Conservation (phyloP, 441 rosid species). For the Raphanus hybrid region DNA sequence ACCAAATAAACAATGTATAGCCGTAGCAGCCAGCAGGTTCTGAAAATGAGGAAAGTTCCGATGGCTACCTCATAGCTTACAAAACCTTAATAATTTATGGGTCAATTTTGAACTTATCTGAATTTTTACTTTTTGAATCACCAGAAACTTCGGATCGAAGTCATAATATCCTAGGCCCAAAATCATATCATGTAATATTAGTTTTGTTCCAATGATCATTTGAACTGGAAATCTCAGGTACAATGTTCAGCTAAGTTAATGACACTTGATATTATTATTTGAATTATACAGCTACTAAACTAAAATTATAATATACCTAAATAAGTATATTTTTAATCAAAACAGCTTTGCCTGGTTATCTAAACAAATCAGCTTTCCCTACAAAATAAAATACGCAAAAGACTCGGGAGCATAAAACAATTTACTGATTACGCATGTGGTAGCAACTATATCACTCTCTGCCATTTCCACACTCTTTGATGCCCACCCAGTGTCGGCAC, state of each 20-base stretch:
- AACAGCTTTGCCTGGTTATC: too few species aligned
- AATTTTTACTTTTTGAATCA: too few species aligned
- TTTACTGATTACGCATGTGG: constrained; percentile 41
- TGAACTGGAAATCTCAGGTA: too few species aligned
- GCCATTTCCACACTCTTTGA: constrained; percentile 43
- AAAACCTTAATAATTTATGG: background rate
- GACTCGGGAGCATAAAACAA: constrained; percentile 39
- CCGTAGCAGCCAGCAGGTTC: background rate
- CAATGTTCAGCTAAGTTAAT: too few species aligned
- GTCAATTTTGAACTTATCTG: background rate
- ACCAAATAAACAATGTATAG: background rate
- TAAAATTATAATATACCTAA: too few species aligned
- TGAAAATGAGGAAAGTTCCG: background rate
- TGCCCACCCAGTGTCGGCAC: constrained; percentile 22
- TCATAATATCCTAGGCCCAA: too few species aligned
- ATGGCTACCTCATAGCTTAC: background rate
- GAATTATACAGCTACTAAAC: too few species aligned
- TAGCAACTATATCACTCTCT: constrained; percentile 42
- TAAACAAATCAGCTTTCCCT: constrained; percentile 18
- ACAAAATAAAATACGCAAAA: constrained; percentile 11
- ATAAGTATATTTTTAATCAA: too few species aligned
- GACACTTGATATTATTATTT: too few species aligned
- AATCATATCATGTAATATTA: too few species aligned
- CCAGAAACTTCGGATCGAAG: too few species aligned
- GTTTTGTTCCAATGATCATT: too few species aligned